Conservation (phyloP, 2,329 filamentous ascomycete genomes). For the Paramyrothecium sp. region DNA sequence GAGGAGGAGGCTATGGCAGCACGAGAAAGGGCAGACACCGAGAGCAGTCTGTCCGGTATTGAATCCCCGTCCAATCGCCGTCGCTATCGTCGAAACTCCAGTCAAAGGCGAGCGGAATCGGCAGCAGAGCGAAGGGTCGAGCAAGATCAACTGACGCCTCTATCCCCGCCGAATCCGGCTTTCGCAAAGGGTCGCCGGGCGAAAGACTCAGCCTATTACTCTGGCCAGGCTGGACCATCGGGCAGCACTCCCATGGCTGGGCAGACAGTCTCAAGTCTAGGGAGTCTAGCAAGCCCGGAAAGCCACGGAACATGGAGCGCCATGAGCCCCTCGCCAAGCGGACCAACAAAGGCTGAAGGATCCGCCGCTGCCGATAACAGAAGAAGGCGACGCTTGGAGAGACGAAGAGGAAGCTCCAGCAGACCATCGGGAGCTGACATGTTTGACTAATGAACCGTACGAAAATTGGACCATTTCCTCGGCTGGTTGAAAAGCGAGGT, state of each 20-base stretch:
- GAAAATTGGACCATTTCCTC: not conserved
- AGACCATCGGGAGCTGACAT: slow-evolving; percentile 33
- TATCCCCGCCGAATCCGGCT: slow-evolving; percentile 56
- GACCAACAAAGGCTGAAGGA: slow-evolving; percentile 30
- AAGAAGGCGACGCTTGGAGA: slow-evolving; percentile 54
- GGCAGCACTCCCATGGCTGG: slow-evolving; percentile 26
- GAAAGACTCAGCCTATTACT: slow-evolving; percentile 64
- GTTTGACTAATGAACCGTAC: slow-evolving; percentile 27
- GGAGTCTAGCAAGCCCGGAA: slow-evolving; percentile 40
- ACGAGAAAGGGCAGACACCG: slow-evolving; percentile 46
- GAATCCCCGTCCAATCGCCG: slow-evolving; percentile 46
- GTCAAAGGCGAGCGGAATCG: slow-evolving; percentile 43
- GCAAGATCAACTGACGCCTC: slow-evolving; percentile 33
- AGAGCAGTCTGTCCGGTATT: slow-evolving; percentile 56
- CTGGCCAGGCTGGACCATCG: slow-evolving; percentile 45
- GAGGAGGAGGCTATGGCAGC: slow-evolving; percentile 54
- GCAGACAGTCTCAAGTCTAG: slow-evolving; percentile 46
- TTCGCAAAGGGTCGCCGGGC: slow-evolving; percentile 50
- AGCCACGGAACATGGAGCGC: slow-evolving; percentile 55
- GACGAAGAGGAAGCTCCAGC: slow-evolving; percentile 39
- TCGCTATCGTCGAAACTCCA: slow-evolving; percentile 54
- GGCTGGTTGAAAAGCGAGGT: too few relatives aligned
- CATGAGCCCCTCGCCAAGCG: slow-evolving; percentile 46
- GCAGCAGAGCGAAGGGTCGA: slow-evolving; percentile 45
- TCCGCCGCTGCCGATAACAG: slow-evolving; percentile 47